Base-by-base conservation (phyloP, 2,329 filamentous ascomycete species). In the Nigrograna mackinnonii region DNA sequence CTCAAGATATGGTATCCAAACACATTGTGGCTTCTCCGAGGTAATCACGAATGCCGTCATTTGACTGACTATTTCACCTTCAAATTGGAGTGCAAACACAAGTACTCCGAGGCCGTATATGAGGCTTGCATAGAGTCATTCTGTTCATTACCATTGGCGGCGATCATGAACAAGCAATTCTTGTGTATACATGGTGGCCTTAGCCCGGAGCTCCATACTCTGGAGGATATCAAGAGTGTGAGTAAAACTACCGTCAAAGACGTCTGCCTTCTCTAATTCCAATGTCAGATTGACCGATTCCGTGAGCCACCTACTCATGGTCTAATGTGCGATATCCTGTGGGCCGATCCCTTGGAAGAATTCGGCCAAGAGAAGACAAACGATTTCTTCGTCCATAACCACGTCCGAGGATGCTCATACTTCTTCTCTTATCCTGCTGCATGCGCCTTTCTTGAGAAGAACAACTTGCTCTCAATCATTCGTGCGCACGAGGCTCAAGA, bases 101-200 rank as follows among this genome's bases (percentile, higher is more conserved):
- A 99, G 73, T 99, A 99, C 75, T 96, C 90, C 22, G 94, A 97
- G 75, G 82, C 82, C 52, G 82, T 99, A 46, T 99, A 99, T 69
- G 92, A 99, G 64, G 92, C 94, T 43, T 97, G 94, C 75, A 95
- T 96, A 84, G 92, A 99, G 54, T 95, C 94, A 0, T 99, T 99
- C 79, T 99, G 94, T 75, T 81, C 87, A 52, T 77, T 99, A 51
- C 94, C 94, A 21, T 78, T 99, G 58, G 94, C 94, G 43, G 94
- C 94, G 20, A 86, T 99, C 56, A 99, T 99, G 94, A 99, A 99
- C 82, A 99, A 99, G 79, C 94, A 99, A 71, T 99, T 99, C 72
- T 77, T 99, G 56, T 99, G 94, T 69, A 97, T 99, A 59, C 94
- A 99, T 68, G 94, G 94, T 63, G 94, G 94, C 50, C 77, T 99